A percentile compares a stretch with the other conserved stretches of the same genome.
Conservation (phyloP, 208 protist genomes). For the Leishmania amazonensis region DNA sequence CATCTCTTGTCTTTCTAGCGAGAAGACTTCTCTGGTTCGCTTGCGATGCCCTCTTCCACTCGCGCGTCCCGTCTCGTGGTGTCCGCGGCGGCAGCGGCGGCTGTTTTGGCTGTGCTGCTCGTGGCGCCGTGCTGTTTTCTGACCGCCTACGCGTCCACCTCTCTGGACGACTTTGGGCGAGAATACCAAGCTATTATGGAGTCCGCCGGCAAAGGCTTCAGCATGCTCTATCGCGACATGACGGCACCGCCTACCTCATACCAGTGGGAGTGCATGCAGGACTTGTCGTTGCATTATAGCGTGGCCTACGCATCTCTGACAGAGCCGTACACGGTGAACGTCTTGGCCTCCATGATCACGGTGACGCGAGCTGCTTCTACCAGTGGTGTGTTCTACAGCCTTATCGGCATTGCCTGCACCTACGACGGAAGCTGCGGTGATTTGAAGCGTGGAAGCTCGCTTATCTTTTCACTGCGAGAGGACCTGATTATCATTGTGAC, state of each 20-base stretch:
- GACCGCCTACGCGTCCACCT: not conserved
- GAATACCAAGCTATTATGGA: constrained; percentile 30
- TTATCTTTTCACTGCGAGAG: constrained; percentile 8
- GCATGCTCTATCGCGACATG: constrained; percentile 26
- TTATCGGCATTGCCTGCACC: constrained; percentile 21
- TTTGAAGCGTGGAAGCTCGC: constrained; percentile 5
- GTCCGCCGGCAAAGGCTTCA: constrained; percentile 18
- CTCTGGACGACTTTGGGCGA: constrained; percentile 10
- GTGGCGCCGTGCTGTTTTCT: not conserved
- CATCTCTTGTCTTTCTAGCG: not conserved
- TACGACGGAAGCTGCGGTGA: constrained; percentile 12
- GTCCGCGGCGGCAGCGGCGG: not conserved
- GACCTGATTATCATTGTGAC: constrained; percentile 21
- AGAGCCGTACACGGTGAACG: constrained; percentile 15
- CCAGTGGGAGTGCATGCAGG: constrained; percentile 21
- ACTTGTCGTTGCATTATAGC: not conserved
- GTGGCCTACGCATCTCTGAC: constrained; percentile 31
- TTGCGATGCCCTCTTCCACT: not conserved
- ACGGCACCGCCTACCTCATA: constrained; percentile 18
- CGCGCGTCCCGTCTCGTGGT: not conserved
- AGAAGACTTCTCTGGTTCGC: not conserved
- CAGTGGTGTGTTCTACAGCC: constrained; percentile 16
- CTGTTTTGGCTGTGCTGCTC: not conserved
- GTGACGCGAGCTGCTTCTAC: constrained; percentile 10
- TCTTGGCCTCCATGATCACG: constrained; percentile 1